These are phyloP conservation scores for Mallotus japonicus DNA, from an alignment of 441 rosid genomes.

Conservation along the genomic window DNA sequence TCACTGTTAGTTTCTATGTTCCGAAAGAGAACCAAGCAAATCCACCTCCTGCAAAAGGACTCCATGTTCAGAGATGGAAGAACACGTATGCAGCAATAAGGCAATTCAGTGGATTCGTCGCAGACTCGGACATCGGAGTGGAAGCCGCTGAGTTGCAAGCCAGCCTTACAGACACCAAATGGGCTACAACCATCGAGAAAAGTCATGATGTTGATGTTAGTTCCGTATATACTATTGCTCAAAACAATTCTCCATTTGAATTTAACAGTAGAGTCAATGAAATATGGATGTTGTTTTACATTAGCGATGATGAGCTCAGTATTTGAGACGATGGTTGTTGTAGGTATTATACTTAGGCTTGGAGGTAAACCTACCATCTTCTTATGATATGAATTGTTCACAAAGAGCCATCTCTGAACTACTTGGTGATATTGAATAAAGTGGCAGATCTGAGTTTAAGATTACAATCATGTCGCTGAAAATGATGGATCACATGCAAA, in stretches of 20 bases:
- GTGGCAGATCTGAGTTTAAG: too few species aligned
- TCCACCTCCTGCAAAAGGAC: slow-evolving; percentile 80
- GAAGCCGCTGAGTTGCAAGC: slow-evolving; percentile 75
- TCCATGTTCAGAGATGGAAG: slow-evolving; percentile 60
- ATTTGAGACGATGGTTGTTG: background rate
- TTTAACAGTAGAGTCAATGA: slow-evolving; percentile 65
- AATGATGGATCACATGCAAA: too few species aligned
- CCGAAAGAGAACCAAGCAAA: slow-evolving; percentile 68
- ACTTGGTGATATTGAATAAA: too few species aligned
- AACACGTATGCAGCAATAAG: slow-evolving; percentile 51
- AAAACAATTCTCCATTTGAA: slow-evolving; percentile 88
- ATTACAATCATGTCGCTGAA: too few species aligned
- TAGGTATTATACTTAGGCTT: too few species aligned
- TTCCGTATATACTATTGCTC: slow-evolving; percentile 67
- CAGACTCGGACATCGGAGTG: slow-evolving; percentile 47
- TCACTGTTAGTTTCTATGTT: slow-evolving; percentile 74
- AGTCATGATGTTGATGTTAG: slow-evolving; percentile 27
- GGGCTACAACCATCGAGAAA: slow-evolving; percentile 62
- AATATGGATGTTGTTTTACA: slow-evolving; percentile 61
- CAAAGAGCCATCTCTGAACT: too few species aligned
- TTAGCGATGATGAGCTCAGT: slow-evolving; percentile 24
- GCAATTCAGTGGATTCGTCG: slow-evolving; percentile 77
- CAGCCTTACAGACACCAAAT: slow-evolving; percentile 55
- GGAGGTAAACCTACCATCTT: too few species aligned
- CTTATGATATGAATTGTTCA: too few species aligned